Conservation (phyloP, 306 rosid genomes). For the Hippophae rhamnoides region DNA sequence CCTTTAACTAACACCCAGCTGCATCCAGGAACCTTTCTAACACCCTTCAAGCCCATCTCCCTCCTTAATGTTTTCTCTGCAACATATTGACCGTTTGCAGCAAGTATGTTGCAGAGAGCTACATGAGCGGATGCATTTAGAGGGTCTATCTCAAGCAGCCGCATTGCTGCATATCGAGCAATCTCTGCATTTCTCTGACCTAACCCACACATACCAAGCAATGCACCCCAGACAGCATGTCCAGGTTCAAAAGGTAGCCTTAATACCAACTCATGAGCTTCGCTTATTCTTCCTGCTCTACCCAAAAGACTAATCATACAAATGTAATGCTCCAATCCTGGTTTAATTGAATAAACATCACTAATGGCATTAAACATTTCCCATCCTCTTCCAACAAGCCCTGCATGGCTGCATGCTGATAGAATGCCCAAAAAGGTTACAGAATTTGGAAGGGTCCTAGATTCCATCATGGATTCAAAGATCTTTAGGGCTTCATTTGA, state of each 20-base stretch:
- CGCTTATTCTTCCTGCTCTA: slow-evolving; percentile 53
- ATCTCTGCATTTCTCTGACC: slow-evolving; percentile 32
- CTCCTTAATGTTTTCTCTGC: slow-evolving; percentile 50
- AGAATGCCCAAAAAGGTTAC: slow-evolving; percentile 59
- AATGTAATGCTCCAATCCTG: slow-evolving; percentile 57
- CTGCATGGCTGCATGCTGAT: slow-evolving; percentile 63
- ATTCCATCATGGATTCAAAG: slow-evolving; percentile 48
- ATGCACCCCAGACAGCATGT: slow-evolving; percentile 58
- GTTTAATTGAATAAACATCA: slow-evolving; percentile 38
- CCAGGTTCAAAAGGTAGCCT: slow-evolving; percentile 51
- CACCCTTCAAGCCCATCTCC: slow-evolving; percentile 60
- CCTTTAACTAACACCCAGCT: slow-evolving; percentile 65
- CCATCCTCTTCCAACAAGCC: slow-evolving; percentile 44
- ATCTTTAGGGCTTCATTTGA: slow-evolving; percentile 27
- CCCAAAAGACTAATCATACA: slow-evolving; percentile 65
- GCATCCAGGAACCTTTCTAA: slow-evolving; percentile 64
- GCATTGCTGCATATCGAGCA: slow-evolving; percentile 47
- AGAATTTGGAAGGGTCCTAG: slow-evolving; percentile 37
- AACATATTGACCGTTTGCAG: slow-evolving; percentile 35
- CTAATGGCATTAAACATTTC: slow-evolving; percentile 41
- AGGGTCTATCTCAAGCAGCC: slow-evolving; percentile 51
- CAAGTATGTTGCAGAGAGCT: slow-evolving; percentile 52
- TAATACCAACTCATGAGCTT: slow-evolving; percentile 53
- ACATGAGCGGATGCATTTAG: slow-evolving; percentile 61
- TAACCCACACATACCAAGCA: slow-evolving; percentile 53